phyloP scores from a whole-genome alignment of 78 protist genomes.

The Polysphondylium violaceum region DNA sequence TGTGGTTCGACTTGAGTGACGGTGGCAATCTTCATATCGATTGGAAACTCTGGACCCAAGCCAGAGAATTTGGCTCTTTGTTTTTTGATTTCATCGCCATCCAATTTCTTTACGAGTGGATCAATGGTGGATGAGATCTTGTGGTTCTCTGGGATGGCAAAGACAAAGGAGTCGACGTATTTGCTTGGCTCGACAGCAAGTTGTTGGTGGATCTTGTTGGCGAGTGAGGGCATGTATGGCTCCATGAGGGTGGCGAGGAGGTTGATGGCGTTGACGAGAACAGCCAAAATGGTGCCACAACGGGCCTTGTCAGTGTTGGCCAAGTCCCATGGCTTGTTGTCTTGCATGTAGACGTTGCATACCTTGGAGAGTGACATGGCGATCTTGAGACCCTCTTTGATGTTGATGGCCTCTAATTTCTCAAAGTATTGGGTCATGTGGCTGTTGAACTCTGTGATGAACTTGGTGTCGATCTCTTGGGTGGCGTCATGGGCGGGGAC shows the following conservation, averaged over 20 bases:
- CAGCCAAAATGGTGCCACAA: conserved; percentile 64
- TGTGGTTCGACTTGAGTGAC: conserved; percentile 32
- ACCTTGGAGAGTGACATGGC: conserved; percentile 72
- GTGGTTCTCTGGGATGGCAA: conserved; percentile 62
- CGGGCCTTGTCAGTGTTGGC: conserved; percentile 53
- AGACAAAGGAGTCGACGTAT: not conserved
- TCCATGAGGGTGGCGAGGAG: conserved; percentile 79
- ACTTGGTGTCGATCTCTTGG: conserved; percentile 6
- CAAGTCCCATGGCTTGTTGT: conserved; percentile 82
- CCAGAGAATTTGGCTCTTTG: conserved; percentile 44
- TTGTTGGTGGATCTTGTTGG: conserved; percentile 56
- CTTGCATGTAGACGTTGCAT: conserved; percentile 87
- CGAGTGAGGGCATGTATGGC: conserved; percentile 86
- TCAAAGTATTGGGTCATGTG: conserved; percentile 24
- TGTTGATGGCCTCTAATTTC: conserved; percentile 11
- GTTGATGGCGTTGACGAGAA: conserved; percentile 44
- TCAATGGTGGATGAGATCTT: conserved; percentile 17
- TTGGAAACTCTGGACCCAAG: conserved; percentile 61
- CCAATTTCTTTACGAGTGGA: conserved; percentile 38
- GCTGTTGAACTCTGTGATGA: not conserved
- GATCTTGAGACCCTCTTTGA: conserved; percentile 76
- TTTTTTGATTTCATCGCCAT: conserved; percentile 23
- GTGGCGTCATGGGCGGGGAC: not conserved
- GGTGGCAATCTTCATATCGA: conserved; percentile 78
- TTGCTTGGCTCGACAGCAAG: conserved; percentile 29